A percentile compares a stretch with the other conserved stretches of the same genome.
Conservation (phyloP, 164 flowering plant genomes). For the Sextonia rubra region DNA sequence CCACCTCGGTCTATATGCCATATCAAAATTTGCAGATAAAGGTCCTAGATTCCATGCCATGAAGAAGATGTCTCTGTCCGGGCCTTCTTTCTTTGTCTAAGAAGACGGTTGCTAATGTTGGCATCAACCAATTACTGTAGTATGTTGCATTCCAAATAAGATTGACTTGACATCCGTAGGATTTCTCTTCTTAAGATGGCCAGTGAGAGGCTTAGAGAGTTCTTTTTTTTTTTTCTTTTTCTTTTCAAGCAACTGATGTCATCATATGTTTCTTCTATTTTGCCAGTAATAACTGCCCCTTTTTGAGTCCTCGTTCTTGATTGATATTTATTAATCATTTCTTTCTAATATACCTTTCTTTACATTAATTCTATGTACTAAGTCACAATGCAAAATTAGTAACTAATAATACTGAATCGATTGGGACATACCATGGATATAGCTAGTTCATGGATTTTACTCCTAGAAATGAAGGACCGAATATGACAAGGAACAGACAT, state of each 20-base stretch:
- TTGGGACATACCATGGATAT: no score
- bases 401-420: background rate
- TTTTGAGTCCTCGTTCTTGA: background rate
- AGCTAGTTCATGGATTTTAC: no score
- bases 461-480: no score
- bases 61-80: constrained; percentile 38
- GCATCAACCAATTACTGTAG: background rate
- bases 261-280: no score
- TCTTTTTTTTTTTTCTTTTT: no score
- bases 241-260: no score
- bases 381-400: background rate
- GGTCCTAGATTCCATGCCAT: constrained; percentile 53
- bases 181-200: background rate
- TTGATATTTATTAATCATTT: background rate
- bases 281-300: no score
- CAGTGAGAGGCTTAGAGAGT: no score
- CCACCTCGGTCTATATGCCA: constrained; percentile 57
- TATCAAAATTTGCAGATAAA: constrained; percentile 59
- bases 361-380: background rate
- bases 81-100: constrained; percentile 2
- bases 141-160: background rate
- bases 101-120: background rate
- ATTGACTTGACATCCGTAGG: background rate
- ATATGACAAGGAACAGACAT: no score
- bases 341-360: background rate